phyloP scores from a whole-genome alignment of 108 stramenopile genomes.

The Skeletonema tropicum region DNA sequence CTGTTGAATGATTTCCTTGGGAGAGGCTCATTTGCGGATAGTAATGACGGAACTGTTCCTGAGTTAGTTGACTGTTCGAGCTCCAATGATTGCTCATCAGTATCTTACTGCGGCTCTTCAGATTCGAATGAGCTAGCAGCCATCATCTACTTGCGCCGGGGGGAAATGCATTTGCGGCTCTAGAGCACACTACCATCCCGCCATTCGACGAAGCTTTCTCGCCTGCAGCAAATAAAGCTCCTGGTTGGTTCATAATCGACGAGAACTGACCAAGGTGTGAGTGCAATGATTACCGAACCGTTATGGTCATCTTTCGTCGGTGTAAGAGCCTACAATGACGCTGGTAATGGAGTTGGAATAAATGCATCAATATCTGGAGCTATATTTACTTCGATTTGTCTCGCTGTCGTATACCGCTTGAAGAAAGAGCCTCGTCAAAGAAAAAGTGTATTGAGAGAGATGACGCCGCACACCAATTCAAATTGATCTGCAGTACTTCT shows the following conservation, averaged over 20 bases:
- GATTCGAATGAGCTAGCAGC: slow-evolving; percentile 44
- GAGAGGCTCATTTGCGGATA: slow-evolving; percentile 47
- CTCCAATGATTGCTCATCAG: slow-evolving; percentile 60
- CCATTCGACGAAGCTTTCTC: slow-evolving; percentile 77
- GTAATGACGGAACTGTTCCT: slow-evolving; percentile 16
- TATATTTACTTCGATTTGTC: slow-evolving; percentile 29
- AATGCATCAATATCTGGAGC: slow-evolving; percentile 56
- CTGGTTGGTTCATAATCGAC: slow-evolving; percentile 65
- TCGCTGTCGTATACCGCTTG: slow-evolving; percentile 52
- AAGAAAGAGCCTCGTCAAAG: slow-evolving; percentile 73
- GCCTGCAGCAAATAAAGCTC: slow-evolving; percentile 58
- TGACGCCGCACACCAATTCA: too few species aligned
- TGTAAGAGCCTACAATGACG: slow-evolving; percentile 66
- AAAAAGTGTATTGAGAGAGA: slow-evolving; percentile 66
- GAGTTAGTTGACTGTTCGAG: slow-evolving; percentile 50
- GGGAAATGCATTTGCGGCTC: slow-evolving; percentile 69
- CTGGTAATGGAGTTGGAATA: slow-evolving; percentile 50
- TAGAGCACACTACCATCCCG: slow-evolving; percentile 77
- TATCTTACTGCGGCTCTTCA: slow-evolving; percentile 61
- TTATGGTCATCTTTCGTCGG: slow-evolving; percentile 77
- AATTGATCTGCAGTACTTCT: not conserved
- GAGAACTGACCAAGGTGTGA: slow-evolving; percentile 68
- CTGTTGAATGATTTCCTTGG: slow-evolving; percentile 78
- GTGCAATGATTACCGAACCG: slow-evolving; percentile 83
- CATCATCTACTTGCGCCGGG: slow-evolving; percentile 63